Evolutionary conservation across 345 rosid species (phyloP), one percentile per base, ranked within the genome.

Genomic region (Punica granatum): DNA sequence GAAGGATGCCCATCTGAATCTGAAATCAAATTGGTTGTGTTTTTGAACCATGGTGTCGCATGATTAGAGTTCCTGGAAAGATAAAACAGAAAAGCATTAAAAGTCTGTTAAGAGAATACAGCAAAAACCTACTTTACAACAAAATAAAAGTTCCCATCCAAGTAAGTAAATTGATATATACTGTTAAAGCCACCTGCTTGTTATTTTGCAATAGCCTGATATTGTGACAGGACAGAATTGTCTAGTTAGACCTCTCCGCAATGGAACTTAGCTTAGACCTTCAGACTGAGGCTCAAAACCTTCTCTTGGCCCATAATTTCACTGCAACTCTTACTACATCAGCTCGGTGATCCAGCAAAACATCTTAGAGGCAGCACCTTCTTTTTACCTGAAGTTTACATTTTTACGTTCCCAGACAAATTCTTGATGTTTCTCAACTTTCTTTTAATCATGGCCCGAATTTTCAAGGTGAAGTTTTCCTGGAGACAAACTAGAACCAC

Each of bases 11-110:
- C 53, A 32, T 72, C 75, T 30, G 59, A 21, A 44, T 58, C 43
- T 31, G 49, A 43, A 36, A n/a, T 37, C 18, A 39, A 72, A 72
- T 70, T 72, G 44, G 73, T 81, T 69, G 69, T 72, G 75, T 74
- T 80, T 68, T 80, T 74, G 60, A 83, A 36, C 67, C 65, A 53
- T 7, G 77, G 65, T 0, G 75, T 63, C 23, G 60, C 71, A 64
- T 76, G 75, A 54, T 76, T 69, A 64, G 70, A 44, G 39, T 72
- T 83, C 72, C 87, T 80, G 88, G 77, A 77, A 76, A 46, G 46
- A 46, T 23, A 60, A 61, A 36, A 61, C 23, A 19, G 44, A 13
- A 28, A 30, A 31, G 5, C 0, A 59, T 44, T 48, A 30, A 63
- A 63, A 70, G 15, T 56, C 31, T 26, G 0, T 11, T 4, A 28